Evolutionary conservation across 768 basidiomycete species (phyloP).

Genomic region (Rhodotorula toruloides): DNA sequence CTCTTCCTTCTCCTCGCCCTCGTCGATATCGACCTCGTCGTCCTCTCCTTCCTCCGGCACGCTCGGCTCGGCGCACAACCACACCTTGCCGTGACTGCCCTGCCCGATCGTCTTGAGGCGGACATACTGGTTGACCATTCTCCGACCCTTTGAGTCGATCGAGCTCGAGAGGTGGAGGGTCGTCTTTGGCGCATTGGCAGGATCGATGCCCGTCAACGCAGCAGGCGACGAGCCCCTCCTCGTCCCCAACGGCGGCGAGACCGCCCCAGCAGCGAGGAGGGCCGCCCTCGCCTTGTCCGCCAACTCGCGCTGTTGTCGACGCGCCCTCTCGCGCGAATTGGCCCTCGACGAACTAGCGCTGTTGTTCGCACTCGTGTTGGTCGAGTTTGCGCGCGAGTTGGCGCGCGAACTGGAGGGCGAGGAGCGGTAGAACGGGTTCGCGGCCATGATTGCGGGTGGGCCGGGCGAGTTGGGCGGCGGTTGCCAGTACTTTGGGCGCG

Average conservation of each 20-base stretch:
- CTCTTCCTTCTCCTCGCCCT: neutral
- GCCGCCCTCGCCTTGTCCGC: neutral
- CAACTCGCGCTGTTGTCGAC: neutral
- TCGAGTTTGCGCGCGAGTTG: constrained; percentile 9
- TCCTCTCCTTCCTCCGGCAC: constrained; percentile 33
- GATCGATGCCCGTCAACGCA: no score
- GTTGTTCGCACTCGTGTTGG: no score
- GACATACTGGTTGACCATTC: constrained; percentile 76
- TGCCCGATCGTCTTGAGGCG: constrained; percentile 70
- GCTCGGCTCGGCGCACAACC: constrained; percentile 59
- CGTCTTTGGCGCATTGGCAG: constrained; percentile 26
- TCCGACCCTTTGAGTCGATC: constrained; percentile 38
- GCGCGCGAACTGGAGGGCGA: neutral
- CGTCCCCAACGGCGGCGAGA: neutral
- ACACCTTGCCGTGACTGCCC: constrained; percentile 88
- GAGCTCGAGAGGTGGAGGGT: constrained; percentile 28
- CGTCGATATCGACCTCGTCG: constrained; percentile 8
- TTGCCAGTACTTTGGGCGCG: constrained; percentile 10
- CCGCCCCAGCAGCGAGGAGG: no score
- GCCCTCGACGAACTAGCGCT: no score
- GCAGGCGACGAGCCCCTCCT: neutral
- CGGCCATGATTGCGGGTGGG: constrained; percentile 1
- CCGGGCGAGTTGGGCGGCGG: constrained; percentile 13
- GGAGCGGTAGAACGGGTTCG: neutral
- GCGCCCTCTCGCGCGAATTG: constrained; percentile 5